Base-by-base conservation (phyloP, 768 basidiomycete species). In the Lentinula sp. region DNA sequence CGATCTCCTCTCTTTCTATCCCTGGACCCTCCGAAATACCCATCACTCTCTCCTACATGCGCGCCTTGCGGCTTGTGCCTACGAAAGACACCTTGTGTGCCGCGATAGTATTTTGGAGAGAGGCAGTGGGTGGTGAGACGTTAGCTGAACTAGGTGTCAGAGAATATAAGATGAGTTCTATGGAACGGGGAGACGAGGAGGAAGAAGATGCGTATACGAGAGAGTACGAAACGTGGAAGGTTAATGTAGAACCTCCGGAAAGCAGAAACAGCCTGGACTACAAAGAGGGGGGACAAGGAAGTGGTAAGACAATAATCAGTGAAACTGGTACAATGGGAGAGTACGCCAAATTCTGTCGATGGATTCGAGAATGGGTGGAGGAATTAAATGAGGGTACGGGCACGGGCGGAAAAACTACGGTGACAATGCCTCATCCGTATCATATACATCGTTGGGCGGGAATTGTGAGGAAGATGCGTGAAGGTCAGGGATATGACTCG, bases 91-190 rank as follows among this genome's bases (percentile, higher is more conserved):
- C 57, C 28, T n/a, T 59, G 33, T 46, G 45, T 32, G 57, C 57
- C n/a, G 57, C 57, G 6, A 33, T 59, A 13, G 57, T 59, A n/a
- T 50, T 59, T 37, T 59, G 57, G 57, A 50, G 18, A 59, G 57
- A 59, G 46, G 57, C 48, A 13, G 57, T 50, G 35, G 57, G 57
- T 20, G 48, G 57, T 3, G 45, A 46, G 33, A 33, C 57, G 28
- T 23, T 59, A n/a, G 28, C 42, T 33, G 57, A 59, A 13, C 15
- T 56, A 5, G 41, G 55, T 16, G 18, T 56, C 35, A 56, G 23
- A 20, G 41, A 45, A 3, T 56, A 56, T 43, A 20, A 56, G n/a
- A 39, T 13, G 28, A 49, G 23, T 13, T 33, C 6, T 16, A 46
- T 13, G 13, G 9, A n/a, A 18, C 18, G 4, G 56, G n/a, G 23